These are phyloP conservation scores for Hura crepitans DNA, from an alignment of 441 rosid species.

Conservation along the genomic window DNA sequence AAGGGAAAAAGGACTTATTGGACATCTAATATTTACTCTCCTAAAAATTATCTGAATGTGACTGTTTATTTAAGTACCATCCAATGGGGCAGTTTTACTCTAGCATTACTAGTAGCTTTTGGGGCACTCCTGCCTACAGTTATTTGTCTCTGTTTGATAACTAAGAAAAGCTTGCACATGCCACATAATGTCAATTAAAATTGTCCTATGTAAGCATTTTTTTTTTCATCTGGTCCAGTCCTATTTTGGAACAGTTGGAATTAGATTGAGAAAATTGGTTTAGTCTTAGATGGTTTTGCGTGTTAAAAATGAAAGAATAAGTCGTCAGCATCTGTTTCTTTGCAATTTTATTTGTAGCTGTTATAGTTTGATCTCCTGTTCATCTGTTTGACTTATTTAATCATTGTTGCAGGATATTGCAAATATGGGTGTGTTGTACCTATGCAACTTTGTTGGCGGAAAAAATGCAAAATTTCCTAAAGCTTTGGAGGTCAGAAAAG, in stretches of 20 bases:
- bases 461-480: conserved; percentile 50
- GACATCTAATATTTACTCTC: background rate
- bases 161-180: background rate
- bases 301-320: background rate
- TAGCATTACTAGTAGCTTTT: background rate
- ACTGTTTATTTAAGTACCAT: background rate
- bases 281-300: too few species aligned
- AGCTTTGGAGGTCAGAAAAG: conserved; percentile 53
- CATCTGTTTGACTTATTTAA: conserved; percentile 13
- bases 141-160: background rate
- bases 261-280: background rate
- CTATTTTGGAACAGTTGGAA: background rate
- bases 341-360: conserved; percentile 4
- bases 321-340: background rate
- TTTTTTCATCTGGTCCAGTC: background rate
- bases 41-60: background rate
- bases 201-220: background rate
- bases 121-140: background rate
- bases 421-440: conserved; percentile 60
- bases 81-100: background rate
- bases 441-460: conserved; percentile 63
- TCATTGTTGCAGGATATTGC: conserved; percentile 61
- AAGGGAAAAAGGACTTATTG: background rate
- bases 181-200: background rate
- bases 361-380: conserved; percentile 1